Base-by-base conservation (phyloP, 2,329 filamentous ascomycete genomes). In the Aspergillus brunneoviolaceus region DNA sequence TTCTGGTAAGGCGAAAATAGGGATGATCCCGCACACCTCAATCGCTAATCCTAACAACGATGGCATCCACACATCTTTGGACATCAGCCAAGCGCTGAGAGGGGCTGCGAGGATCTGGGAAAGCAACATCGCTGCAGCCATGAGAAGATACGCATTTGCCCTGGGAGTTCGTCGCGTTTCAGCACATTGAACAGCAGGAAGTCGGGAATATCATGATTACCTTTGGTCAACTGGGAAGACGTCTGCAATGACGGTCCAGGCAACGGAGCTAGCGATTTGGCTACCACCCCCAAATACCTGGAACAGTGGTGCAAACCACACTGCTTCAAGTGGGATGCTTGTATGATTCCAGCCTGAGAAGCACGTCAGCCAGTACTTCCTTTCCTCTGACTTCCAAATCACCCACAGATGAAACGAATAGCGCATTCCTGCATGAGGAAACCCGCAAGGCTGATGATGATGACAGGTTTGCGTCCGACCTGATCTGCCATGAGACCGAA, bases 231-330 rank as follows among this genome's bases (percentile, higher is more conserved):
- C 35, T 9, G 60, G 51, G 47, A 50, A 62, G n/a, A 64, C 49
- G 53, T 64, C 62, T n/a, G 60, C 49, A 21, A 64, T 50, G 16
- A 57, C 51, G 1, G 60, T 62, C 9, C 45, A 62, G 31, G 51
- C 49, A 35, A 64, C 54, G 23, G 62, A 60, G n/a, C 19, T 51
- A 11, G 55, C 49, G 27, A 62, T 56, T 19, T 57, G 55, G 14
- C 42, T n/a, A 7, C 62, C 62, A 33, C 62, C 60, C n/a, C 62
- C 62, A 35, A 52, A 51, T 23, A 64, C 49, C 49, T 64, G 62
- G 48, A 64, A 62, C 6, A 64, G 29, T n/a, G 62, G 42, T 5
- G 58, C 59, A 29, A 62, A 59, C 62, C 62, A 64, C 25, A 64
- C 48, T 11, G 57, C 55, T 16, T 55, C 55, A 1, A 50, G 62